Percentiles rank a stretch among this genome's conserved stretches.
These are phyloP conservation scores for Rehmannia glutinosa DNA, from an alignment of 257 asterid species.

Conservation along the genomic window DNA sequence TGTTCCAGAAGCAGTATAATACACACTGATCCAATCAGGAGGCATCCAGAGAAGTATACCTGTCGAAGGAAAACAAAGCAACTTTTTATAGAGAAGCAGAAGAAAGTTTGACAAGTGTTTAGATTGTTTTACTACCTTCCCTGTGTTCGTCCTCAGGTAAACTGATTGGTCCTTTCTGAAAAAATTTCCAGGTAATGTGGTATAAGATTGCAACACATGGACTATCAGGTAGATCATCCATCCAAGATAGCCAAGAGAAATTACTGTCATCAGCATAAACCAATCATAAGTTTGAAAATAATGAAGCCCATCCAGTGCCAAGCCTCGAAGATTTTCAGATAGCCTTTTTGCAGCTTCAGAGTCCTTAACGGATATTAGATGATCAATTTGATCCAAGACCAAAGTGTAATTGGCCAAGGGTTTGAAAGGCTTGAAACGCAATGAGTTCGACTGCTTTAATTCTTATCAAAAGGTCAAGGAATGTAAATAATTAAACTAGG, in stretches of 20 bases:
- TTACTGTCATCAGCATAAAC: constrained; percentile 88
- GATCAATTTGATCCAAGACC: constrained; percentile 60
- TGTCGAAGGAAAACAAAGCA: constrained; percentile 27
- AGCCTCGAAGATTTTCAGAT: constrained; percentile 74
- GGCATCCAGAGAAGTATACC: constrained; percentile 63
- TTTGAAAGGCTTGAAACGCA: constrained; percentile 81
- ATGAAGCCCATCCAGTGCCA: constrained; percentile 87
- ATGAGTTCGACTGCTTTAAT: constrained; percentile 57
- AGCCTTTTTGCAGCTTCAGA: constrained; percentile 62
- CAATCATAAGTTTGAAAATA: constrained; percentile 96
- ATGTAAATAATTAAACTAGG: too few species aligned
- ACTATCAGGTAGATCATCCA: constrained; percentile 87
- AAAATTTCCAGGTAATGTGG: constrained; percentile 50
- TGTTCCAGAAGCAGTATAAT: constrained; percentile 64
- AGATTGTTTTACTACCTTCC: constrained; percentile 47
- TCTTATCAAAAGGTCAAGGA: constrained; percentile 61
- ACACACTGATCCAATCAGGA: constrained; percentile 55
- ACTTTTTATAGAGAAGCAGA: constrained; percentile 13
- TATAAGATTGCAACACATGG: constrained; percentile 83
- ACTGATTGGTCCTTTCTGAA: constrained; percentile 42
- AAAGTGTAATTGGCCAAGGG: constrained; percentile 54
- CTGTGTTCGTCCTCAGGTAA: constrained; percentile 33
- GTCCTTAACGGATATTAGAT: constrained; percentile 49
- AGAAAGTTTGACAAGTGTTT: neutral
- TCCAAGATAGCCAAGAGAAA: constrained; percentile 90